Base-by-base conservation (phyloP, 106 monocot species). In the Apostasia shenzhenica region DNA sequence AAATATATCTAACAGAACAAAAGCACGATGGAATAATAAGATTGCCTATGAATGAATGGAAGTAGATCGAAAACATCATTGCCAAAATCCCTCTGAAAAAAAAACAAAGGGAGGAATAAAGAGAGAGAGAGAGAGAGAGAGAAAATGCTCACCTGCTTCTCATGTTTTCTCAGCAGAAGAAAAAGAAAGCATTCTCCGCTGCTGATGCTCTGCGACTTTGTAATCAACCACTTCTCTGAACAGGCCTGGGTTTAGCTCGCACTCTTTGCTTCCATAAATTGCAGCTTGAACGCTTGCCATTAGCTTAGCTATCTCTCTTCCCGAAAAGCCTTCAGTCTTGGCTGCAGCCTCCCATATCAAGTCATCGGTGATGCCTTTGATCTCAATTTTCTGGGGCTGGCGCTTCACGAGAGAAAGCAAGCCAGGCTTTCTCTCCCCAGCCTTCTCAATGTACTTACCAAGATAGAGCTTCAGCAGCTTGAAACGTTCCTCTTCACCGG, bases 251-350 rank as follows among this genome's bases (percentile, higher is more conserved):
- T 65, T 83, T 13, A 97, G 76, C 54, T 87, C 87, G 59, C 97
- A 97, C 46, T 92, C 97, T 50, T 70, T 84, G 73, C 87, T 92
- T 60, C 97, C 97, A 70, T 97, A 97, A 48, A 97, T 92, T 1
- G 92, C 87, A 66, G 97, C 97, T 66, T 97, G 97, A 4, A 97
- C 86, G 26, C 92, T 77, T 0, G 97, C 92, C 81, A 97, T 84
- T 67, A 97, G 44, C 58, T 97, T 97, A 0, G 97, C 97, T 40
- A 97, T 92, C 70, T 97, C 97, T 63, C 97, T 85, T 14, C 97
- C 97, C 0, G 97, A 97, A 61, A 97, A 97, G 0, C 89, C 92
- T 14, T 90, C 87, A 0, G 87, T 92, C 75, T 97, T 97, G 3
- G 55, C 69, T 1, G 97, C 97, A 1, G 92, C 97, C 43, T 89